phyloP scores from a whole-genome alignment of 2,329 filamentous ascomycete species.

The Paecilomyces sp. region DNA sequence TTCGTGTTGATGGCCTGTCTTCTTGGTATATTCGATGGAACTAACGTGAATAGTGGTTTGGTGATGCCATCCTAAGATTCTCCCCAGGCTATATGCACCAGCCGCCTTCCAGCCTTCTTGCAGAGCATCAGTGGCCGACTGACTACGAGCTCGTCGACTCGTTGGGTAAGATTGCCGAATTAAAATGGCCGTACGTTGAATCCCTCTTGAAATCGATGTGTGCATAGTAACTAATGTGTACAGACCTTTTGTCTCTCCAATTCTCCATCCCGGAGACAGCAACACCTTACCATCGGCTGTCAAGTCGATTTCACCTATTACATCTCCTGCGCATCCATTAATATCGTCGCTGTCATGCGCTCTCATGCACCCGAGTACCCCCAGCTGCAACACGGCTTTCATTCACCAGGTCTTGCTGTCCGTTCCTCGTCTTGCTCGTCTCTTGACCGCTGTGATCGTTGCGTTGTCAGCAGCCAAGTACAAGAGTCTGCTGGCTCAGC shows the following conservation, averaged over 20 bases:
- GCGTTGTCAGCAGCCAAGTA: constrained; percentile 61
- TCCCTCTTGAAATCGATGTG: background rate
- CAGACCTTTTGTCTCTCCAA: constrained; percentile 73
- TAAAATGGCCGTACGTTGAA: constrained; percentile 70
- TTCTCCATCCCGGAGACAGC: constrained; percentile 68
- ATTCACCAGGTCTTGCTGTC: constrained; percentile 79
- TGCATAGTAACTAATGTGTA: background rate
- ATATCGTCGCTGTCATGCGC: constrained; percentile 84
- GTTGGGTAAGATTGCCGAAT: constrained; percentile 69
- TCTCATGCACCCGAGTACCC: constrained; percentile 77
- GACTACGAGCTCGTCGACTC: constrained; percentile 72
- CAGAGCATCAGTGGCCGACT: constrained; percentile 63
- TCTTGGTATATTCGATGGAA: background rate
- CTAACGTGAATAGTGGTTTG: constrained; percentile 42
- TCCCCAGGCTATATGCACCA: constrained; percentile 73
- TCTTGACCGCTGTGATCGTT: constrained; percentile 62
- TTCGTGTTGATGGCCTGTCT: constrained; percentile 25
- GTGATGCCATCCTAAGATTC: constrained; percentile 59
- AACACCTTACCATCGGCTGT: constrained; percentile 52
- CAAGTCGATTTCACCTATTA: constrained; percentile 68
- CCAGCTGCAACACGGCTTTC: constrained; percentile 81
- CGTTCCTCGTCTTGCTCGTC: constrained; percentile 69
- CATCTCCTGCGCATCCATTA: constrained; percentile 76
- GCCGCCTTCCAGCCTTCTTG: constrained; percentile 62
- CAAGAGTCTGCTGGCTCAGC: constrained; percentile 60